These are phyloP conservation scores for Hordeum pubiflorum DNA, from an alignment of 202 grass and related monocot genomes.

Conservation along the genomic window DNA sequence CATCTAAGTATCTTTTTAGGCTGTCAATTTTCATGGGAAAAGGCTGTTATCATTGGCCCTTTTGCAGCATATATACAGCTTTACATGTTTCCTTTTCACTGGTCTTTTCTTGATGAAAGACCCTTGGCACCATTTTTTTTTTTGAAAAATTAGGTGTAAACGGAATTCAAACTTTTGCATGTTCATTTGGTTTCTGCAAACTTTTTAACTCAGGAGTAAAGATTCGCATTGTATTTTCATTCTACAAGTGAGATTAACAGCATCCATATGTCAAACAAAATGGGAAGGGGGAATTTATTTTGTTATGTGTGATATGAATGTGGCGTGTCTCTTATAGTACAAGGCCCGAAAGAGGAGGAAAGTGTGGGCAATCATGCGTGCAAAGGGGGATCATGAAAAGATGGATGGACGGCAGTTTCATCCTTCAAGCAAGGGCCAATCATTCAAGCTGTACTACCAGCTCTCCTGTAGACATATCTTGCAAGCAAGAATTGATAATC, in stretches of 20 bases:
- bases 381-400: conserved; percentile 18
- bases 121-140: not conserved
- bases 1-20: not conserved
- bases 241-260: not conserved
- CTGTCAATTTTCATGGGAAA: not conserved
- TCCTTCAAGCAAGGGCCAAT: conserved; percentile 35
- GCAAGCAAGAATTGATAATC: conserved; percentile 18
- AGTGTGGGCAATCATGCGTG: conserved; percentile 27
- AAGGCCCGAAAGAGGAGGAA: conserved; percentile 31
- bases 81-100: not conserved
- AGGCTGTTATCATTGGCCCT: no score
- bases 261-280: not conserved
- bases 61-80: no score
- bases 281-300: not conserved
- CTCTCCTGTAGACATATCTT: conserved; percentile 25
- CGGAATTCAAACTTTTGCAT: not conserved
- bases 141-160: not conserved
- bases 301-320: not conserved
- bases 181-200: not conserved
- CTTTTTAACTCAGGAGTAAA: not conserved
- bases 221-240: not conserved
- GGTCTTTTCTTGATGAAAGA: not conserved
- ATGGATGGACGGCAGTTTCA: conserved; percentile 35
- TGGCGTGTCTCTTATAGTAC: conserved; percentile 26
- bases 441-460: conserved; percentile 28